Conservation (phyloP, 169 alveolate species). For the Plasmodium berghei region DNA sequence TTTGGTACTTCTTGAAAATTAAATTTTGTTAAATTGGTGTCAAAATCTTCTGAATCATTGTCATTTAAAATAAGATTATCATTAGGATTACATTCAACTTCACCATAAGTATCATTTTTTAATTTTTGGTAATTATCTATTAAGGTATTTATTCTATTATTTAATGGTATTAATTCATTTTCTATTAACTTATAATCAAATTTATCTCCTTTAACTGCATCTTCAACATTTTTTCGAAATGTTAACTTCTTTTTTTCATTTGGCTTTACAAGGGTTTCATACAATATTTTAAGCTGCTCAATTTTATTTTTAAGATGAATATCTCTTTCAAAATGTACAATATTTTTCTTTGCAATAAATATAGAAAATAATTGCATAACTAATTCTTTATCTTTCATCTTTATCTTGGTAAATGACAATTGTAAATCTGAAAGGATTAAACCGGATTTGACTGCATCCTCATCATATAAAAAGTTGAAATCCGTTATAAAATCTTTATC, state of each 20-base stretch:
- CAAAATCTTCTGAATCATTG: conserved; percentile 60
- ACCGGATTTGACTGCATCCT: conserved; percentile 78
- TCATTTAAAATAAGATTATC: conserved; percentile 12
- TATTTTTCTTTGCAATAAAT: conserved; percentile 75
- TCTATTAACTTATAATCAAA: conserved; percentile 44
- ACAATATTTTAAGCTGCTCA: conserved; percentile 54
- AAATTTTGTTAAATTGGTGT: conserved; percentile 33
- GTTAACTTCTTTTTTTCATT: conserved; percentile 54
- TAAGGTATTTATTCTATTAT: conserved; percentile 53
- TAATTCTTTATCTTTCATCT: conserved; percentile 77
- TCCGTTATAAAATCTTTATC: conserved; percentile 77
- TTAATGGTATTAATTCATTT: conserved; percentile 53
- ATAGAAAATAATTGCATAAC: conserved; percentile 77
- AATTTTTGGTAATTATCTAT: conserved; percentile 49
- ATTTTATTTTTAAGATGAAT: conserved; percentile 63
- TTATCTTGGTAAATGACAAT: conserved; percentile 80
- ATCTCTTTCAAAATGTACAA: conserved; percentile 67
- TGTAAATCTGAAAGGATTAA: conserved; percentile 82
- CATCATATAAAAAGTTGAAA: conserved; percentile 78
- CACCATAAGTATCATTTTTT: conserved; percentile 37
- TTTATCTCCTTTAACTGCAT: conserved; percentile 66
- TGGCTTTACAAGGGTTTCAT: conserved; percentile 46
- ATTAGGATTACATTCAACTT: conserved; percentile 20
- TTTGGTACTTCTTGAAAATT: conserved; percentile 44
- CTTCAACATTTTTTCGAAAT: conserved; percentile 67